Percentiles rank a stretch among this genome's conserved stretches.
Conservation (phyloP, 116 monocot species). For the Trichopus zeylanicus region DNA sequence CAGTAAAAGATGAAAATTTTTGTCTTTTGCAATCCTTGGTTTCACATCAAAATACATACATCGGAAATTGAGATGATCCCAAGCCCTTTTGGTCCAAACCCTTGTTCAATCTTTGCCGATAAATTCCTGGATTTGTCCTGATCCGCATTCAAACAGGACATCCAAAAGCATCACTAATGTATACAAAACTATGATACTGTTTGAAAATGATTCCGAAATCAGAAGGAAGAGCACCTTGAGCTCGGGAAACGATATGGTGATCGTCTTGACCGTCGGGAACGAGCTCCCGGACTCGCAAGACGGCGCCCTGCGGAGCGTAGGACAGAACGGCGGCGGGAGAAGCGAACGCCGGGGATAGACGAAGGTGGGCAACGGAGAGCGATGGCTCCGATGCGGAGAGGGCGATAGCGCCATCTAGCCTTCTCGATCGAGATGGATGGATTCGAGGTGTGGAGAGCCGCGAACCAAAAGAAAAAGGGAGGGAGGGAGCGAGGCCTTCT, state of each 20-base stretch:
- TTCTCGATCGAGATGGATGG: background rate
- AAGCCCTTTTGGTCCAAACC: slow-evolving; percentile 76
- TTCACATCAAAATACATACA: too few relatives aligned
- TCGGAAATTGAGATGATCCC: slow-evolving; percentile 78
- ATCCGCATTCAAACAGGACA: background rate
- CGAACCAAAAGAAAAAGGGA: too few relatives aligned
- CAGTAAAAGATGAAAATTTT: background rate
- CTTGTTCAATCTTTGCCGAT: slow-evolving; percentile 64
- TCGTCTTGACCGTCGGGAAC: slow-evolving; percentile 25
- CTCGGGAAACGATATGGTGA: slow-evolving; percentile 54
- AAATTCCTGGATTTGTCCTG: slow-evolving; percentile 67
- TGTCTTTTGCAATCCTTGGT: too few relatives aligned
- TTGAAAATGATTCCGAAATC: background rate
- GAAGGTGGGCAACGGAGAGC: too few relatives aligned
- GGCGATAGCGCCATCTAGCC: slow-evolving; percentile 4
- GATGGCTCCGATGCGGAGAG: too few relatives aligned
- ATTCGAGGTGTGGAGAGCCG: background rate
- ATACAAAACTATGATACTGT: background rate
- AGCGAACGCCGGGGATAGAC: background rate
- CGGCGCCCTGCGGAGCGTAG: background rate
- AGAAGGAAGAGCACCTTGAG: slow-evolving; percentile 40
- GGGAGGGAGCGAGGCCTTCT: too few relatives aligned
- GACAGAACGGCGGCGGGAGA: background rate
- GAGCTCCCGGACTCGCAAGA: slow-evolving; percentile 6
- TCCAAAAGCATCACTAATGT: background rate